phyloP scores from a whole-genome alignment of 192 early-diverging fungal species.

The Backusella circina region DNA sequence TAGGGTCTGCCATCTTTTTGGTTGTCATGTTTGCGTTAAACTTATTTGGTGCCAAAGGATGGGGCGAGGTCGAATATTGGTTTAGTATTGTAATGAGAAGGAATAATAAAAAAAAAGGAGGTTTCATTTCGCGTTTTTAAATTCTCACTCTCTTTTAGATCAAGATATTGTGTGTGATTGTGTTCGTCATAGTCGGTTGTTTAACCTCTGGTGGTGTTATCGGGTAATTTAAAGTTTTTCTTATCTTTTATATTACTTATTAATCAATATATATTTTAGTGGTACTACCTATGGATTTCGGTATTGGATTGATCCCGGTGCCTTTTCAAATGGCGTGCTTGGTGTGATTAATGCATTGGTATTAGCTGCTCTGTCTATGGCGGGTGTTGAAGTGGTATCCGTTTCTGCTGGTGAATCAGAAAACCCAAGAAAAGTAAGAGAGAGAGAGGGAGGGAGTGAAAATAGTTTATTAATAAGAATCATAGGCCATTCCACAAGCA shows the following conservation, averaged over 20 bases:
- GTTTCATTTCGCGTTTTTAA: no score
- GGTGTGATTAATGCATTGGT: slow-evolving; percentile 66
- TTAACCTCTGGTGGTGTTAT: slow-evolving; percentile 59
- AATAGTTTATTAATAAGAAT: no score
- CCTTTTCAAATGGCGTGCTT: slow-evolving; percentile 52
- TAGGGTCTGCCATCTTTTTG: slow-evolving; percentile 48
- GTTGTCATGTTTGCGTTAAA: slow-evolving; percentile 56
- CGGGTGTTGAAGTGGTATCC: slow-evolving; percentile 82
- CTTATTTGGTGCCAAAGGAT: slow-evolving; percentile 55
- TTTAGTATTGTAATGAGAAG: slow-evolving; percentile 58
- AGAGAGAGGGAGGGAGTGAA: not conserved
- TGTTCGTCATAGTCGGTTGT: slow-evolving; percentile 80
- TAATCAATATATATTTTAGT: slow-evolving; percentile 22
- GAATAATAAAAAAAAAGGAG: no score
- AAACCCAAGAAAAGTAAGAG: slow-evolving; percentile 58
- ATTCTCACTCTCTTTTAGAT: slow-evolving; percentile 30
- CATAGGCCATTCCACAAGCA: slow-evolving; percentile 42
- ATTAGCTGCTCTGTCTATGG: slow-evolving; percentile 75
- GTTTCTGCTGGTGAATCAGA: slow-evolving; percentile 83
- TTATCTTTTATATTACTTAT: not conserved
- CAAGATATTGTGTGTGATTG: slow-evolving; percentile 72
- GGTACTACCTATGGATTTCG: slow-evolving; percentile 55
- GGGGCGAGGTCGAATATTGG: slow-evolving; percentile 70
- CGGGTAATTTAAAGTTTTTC: slow-evolving; percentile 22
- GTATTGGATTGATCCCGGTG: slow-evolving; percentile 62